Evolutionary conservation across 169 alveolate species (phyloP).

Genomic region (Cryptosporidium viatorum): DNA sequence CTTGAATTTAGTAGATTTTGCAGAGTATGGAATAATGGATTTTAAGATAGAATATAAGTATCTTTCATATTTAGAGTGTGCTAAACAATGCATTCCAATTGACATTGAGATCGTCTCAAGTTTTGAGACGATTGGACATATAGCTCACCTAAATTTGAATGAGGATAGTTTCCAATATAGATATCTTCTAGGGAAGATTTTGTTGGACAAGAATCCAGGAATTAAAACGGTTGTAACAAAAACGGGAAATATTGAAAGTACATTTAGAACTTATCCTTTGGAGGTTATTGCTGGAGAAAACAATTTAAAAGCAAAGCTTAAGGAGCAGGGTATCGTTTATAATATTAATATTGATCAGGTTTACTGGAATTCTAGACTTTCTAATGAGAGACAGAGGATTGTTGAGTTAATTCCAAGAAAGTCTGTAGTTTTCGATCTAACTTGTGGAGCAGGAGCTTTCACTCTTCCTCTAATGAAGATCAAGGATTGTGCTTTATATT

Average conservation of each 20-base stretch:
- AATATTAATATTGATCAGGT: slow-evolving; percentile 83
- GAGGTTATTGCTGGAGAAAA: slow-evolving; percentile 87
- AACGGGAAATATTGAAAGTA: slow-evolving; percentile 84
- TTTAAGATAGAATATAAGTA: slow-evolving; percentile 52
- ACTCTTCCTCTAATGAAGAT: slow-evolving; percentile 83
- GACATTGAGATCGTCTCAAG: slow-evolving; percentile 82
- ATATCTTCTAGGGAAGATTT: slow-evolving; percentile 83
- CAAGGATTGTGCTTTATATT: slow-evolving; percentile 81
- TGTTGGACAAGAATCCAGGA: slow-evolving; percentile 84
- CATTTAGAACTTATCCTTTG: slow-evolving; percentile 84
- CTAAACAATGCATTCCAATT: slow-evolving; percentile 57
- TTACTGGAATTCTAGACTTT: slow-evolving; percentile 87
- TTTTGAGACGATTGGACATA: slow-evolving; percentile 87
- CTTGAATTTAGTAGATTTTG: slow-evolving; percentile 11
- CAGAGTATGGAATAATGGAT: slow-evolving; percentile 27
- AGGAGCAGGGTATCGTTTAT: slow-evolving; percentile 83
- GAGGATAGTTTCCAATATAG: slow-evolving; percentile 79
- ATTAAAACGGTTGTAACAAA: slow-evolving; percentile 86
- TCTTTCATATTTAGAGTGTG: slow-evolving; percentile 45
- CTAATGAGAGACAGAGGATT: slow-evolving; percentile 83
- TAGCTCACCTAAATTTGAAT: slow-evolving; percentile 84
- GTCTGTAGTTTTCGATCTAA: slow-evolving; percentile 85
- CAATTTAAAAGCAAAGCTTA: slow-evolving; percentile 81
- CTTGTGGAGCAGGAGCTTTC: slow-evolving; percentile 89
- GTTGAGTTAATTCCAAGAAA: slow-evolving; percentile 78